phyloP scores from a whole-genome alignment of 306 rosid genomes.

The Gynostemma pentaphyllum region DNA sequence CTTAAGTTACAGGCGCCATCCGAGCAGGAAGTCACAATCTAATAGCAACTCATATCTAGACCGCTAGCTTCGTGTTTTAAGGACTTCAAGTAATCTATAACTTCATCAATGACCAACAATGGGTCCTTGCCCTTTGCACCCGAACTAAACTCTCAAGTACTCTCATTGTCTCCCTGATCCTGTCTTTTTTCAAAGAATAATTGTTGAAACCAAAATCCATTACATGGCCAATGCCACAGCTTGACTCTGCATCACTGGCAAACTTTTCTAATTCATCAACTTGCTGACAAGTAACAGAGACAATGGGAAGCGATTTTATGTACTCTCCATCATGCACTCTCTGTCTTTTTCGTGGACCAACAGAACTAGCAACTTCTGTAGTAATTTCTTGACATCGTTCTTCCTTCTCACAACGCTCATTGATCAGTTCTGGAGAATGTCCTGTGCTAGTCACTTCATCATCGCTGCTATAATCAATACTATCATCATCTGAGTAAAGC shows the following conservation, averaged over 20 bases:
- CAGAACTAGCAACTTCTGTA: conserved; percentile 39
- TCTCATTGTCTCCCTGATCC: conserved; percentile 42
- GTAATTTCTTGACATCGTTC: conserved; percentile 22
- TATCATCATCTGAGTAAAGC: conserved; percentile 58
- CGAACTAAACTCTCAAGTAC: conserved; percentile 54
- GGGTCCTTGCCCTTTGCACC: conserved; percentile 77
- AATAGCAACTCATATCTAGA: conserved; percentile 24
- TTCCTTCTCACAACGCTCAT: conserved; percentile 23
- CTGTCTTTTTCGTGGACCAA: conserved; percentile 47
- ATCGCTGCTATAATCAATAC: conserved; percentile 25
- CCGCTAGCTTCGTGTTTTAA: conserved; percentile 38
- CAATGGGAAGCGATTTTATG: conserved; percentile 22
- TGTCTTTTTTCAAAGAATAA: conserved; percentile 32
- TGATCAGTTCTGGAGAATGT: conserved; percentile 38
- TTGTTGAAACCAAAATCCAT: conserved; percentile 15
- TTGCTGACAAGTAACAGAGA: conserved; percentile 30
- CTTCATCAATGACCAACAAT: conserved; percentile 50
- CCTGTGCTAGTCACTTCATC: conserved; percentile 70
- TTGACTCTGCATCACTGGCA: conserved; percentile 42
- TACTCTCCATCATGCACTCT: conserved; percentile 36
- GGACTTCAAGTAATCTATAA: conserved; percentile 60
- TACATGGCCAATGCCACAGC: conserved; percentile 24
- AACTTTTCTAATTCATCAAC: conserved; percentile 18
- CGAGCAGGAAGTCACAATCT: too few relatives aligned
- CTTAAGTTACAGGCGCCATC: conserved; percentile 5